These are phyloP conservation scores for Calonectria hongkongensis DNA, from an alignment of 2,329 filamentous ascomycete species.

Conservation along the genomic window DNA sequence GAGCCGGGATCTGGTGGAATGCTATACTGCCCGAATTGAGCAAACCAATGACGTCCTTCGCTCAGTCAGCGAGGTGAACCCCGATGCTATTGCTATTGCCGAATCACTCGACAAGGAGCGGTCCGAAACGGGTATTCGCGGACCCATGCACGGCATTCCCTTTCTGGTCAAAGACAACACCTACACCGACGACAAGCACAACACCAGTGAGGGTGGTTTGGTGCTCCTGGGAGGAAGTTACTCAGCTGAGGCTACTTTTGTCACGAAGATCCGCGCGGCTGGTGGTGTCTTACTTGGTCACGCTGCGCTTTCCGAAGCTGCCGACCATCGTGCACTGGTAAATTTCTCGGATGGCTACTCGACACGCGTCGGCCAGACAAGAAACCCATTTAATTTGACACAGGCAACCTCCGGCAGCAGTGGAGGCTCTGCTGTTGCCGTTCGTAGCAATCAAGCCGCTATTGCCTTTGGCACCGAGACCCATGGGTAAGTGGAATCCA, in stretches of 20 bases:
- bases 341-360: conserved; percentile 41
- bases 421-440: conserved; percentile 29
- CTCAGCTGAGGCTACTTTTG: conserved; percentile 30
- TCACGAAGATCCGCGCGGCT: conserved; percentile 30
- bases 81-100: conserved; percentile 50
- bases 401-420: conserved; percentile 37
- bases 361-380: conserved; percentile 34
- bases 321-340: conserved; percentile 31
- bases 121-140: conserved; percentile 49
- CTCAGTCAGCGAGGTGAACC: conserved; percentile 23
- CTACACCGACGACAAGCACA: conserved; percentile 75
- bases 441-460: conserved; percentile 35
- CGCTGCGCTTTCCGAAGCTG: conserved; percentile 34
- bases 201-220: conserved; percentile 59
- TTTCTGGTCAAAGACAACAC: conserved; percentile 81
- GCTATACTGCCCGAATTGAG: conserved; percentile 18
- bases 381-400: conserved; percentile 39
- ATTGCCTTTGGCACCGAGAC: conserved; percentile 36
- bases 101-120: conserved; percentile 57
- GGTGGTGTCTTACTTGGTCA: conserved; percentile 34
- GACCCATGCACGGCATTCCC: conserved; percentile 77
- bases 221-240: conserved; percentile 36
- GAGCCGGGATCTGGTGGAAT: conserved; percentile 31
- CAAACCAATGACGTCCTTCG: conserved; percentile 13
- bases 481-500: conserved; percentile 16